Base-by-base conservation (phyloP, 345 rosid species). In the Brassica nigra region DNA sequence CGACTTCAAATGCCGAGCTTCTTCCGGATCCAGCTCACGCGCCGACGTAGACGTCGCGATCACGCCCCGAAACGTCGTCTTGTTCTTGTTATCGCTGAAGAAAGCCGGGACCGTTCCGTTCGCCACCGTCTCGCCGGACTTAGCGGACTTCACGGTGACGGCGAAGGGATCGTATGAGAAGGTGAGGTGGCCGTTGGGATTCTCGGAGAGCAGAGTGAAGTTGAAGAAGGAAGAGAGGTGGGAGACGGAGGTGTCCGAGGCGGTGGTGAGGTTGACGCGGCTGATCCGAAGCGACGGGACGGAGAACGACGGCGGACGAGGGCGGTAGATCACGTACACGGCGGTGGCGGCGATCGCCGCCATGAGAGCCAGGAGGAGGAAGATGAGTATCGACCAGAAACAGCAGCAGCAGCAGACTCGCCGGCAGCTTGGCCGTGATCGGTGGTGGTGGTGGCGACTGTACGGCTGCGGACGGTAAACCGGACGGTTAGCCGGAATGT, bases 351-450 rank as follows among this genome's bases (percentile, higher is more conserved):
- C 86, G 15, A 89, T 92, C 62, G 90, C 86, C 0, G 87, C 88
- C 5, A 93, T 44, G 55, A 95, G 88, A 68, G 91, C 84, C 37
- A 93, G 71, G 75, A 91, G 63, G 10, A 95, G 89, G 57, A 91
- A 6, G 15, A 86, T 6, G 30, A 95, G 88, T 34, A 91, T 77
- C 27, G 88, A 76, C 99, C 99, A 95, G 86, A 93, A 93, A 84
- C 92, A 91, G 68, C 86, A 90, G 74, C 99, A 89, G 71, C 98
- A 95, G 86, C 97, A 89, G 61, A 86, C 76, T 85, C 88, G 83
- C 30, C 91, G 83, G 67, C 89, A 86, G 11, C 83, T 88, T 36
- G 93, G 87, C 4, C 89, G 87, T 4, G 93, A 81, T 11, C 84
- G 88, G 76, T 80, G 76, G n/a, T 82, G 83, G 4, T 84, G 87